Percentiles rank a stretch among this genome's conserved stretches.
phyloP scores from a whole-genome alignment of 129 eudicot species.

The Pittosporum tobira region DNA sequence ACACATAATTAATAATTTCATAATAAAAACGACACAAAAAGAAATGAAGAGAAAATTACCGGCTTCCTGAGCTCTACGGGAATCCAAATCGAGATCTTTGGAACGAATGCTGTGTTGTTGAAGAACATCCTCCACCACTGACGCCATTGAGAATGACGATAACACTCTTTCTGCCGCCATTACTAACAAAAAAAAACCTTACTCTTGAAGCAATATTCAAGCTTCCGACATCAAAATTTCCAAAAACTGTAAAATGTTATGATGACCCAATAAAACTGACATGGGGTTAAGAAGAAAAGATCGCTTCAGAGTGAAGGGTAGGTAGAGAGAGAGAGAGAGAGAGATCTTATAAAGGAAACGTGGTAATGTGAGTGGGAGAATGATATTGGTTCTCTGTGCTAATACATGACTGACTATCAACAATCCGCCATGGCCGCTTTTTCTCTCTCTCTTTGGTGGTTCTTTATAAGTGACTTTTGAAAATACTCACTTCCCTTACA shows the following conservation, averaged over 20 bases:
- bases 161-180: slow-evolving; percentile 56
- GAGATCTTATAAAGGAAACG: slow-evolving; percentile 9
- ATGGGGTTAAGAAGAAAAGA: slow-evolving; percentile 16
- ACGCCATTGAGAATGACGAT: slow-evolving; percentile 66
- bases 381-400: slow-evolving; percentile 21
- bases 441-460: slow-evolving; percentile 25
- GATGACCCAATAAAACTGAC: too few relatives aligned
- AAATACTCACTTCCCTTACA: too few relatives aligned
- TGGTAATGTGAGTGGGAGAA: slow-evolving; percentile 20
- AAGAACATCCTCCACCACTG: slow-evolving; percentile 95
- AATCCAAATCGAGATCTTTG: slow-evolving; percentile 71
- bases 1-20: too few relatives aligned
- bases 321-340: slow-evolving; percentile 10
- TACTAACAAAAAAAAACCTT: not conserved
- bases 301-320: slow-evolving; percentile 14
- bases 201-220: not conserved
- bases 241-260: too few relatives aligned
- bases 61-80: slow-evolving; percentile 94
- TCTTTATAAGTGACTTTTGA: slow-evolving; percentile 40
- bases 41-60: too few relatives aligned
- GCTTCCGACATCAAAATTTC: slow-evolving; percentile 9
- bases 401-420: slow-evolving; percentile 15
- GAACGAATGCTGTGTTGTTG: slow-evolving; percentile 69
- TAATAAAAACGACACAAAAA: slow-evolving; percentile 4
- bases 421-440: slow-evolving; percentile 32